A percentile compares a stretch with the other conserved stretches of the same genome.
Conservation (phyloP, 1,139 yeast genomes). For the Yamadazyma diospyri region DNA sequence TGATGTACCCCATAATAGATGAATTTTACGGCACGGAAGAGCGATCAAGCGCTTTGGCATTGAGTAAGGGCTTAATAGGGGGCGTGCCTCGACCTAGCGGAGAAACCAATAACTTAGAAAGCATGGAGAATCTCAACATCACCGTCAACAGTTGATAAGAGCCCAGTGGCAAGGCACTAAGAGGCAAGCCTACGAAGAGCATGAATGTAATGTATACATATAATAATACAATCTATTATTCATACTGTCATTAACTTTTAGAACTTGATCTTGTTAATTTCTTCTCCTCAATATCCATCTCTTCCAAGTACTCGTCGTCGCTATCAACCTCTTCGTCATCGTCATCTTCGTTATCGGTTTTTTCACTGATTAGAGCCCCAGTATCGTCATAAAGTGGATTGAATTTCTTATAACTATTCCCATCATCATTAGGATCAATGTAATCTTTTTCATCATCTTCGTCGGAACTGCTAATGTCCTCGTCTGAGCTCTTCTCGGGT, state of each 20-base stretch:
- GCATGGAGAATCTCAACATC: not conserved
- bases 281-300: constrained; percentile 18
- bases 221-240: constrained; percentile 4
- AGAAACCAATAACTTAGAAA: not conserved
- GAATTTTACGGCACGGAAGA: constrained; percentile 77
- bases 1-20: constrained; percentile 87
- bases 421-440: constrained; percentile 80
- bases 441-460: constrained; percentile 52
- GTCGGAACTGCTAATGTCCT: constrained; percentile 29
- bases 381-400: constrained; percentile 55
- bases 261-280: constrained; percentile 42
- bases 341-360: constrained; percentile 23
- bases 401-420: constrained; percentile 64
- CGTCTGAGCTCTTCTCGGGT: constrained; percentile 27
- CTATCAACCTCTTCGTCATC: constrained; percentile 28
- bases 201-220: constrained; percentile 3
- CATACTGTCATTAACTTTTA: constrained; percentile 21
- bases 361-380: constrained; percentile 29
- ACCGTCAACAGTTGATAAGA: too few species aligned
- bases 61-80: constrained; percentile 88
- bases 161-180: not conserved
- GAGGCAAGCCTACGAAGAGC: not conserved
- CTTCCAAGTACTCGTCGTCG: constrained; percentile 31
- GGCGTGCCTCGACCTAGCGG: constrained; percentile 33
- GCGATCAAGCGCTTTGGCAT: constrained; percentile 80